phyloP scores from a whole-genome alignment of 1,139 yeast genomes.

The Nakaseomyces glabratus region DNA sequence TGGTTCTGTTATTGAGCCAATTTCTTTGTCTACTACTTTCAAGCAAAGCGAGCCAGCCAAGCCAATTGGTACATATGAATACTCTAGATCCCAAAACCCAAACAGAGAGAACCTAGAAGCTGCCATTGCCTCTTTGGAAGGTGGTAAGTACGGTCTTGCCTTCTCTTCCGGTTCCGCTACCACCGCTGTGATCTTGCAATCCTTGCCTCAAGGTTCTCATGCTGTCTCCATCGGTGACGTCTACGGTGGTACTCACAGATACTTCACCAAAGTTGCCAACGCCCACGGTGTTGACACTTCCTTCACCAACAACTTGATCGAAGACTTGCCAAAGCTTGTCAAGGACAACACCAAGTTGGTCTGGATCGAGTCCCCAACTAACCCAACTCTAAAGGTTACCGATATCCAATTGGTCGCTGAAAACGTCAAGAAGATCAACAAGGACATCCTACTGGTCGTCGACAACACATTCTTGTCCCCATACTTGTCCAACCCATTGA shows the following conservation, averaged over 20 bases:
- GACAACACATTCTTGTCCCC: conserved; percentile 95
- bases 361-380: conserved; percentile 86
- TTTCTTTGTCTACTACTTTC: conserved; percentile 77
- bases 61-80: conserved; percentile 75
- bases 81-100: conserved; percentile 83
- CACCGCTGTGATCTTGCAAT: conserved; percentile 69
- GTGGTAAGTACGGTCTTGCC: conserved; percentile 70
- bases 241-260: conserved; percentile 89
- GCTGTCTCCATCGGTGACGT: conserved; percentile 80
- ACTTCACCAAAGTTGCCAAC: conserved; percentile 77
- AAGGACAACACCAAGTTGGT: conserved; percentile 61
- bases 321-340: conserved; percentile 49
- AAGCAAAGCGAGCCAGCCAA: conserved; percentile 70
- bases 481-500: conserved; percentile 77
- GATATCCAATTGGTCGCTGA: conserved; percentile 56
- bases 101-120: conserved; percentile 76
- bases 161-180: conserved; percentile 83
- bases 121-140: conserved; percentile 74
- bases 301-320: conserved; percentile 56
- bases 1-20: conserved; percentile 84
- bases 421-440: conserved; percentile 39
- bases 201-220: conserved; percentile 64
- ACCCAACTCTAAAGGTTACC: conserved; percentile 74
- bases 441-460: conserved; percentile 59
- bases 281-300: conserved; percentile 68